Evolutionary conservation across 2,329 filamentous ascomycete species (phyloP), one percentile per base, ranked within the genome.

Genomic region (Colletotrichum sp.): DNA sequence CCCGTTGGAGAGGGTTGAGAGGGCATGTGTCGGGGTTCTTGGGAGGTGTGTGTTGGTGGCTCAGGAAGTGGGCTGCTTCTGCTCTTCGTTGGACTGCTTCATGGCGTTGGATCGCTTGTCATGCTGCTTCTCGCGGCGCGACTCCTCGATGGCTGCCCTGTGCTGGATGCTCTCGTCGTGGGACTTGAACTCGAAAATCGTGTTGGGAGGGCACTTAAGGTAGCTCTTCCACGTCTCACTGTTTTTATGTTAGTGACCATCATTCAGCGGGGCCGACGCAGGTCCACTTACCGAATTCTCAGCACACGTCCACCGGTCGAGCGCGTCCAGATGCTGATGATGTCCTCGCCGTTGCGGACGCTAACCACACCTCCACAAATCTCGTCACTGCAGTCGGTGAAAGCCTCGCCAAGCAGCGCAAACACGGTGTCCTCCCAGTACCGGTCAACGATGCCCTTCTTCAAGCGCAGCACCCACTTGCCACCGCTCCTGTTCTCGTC

Each of bases 121-220:
- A 77, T 88, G 85, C 79, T 91, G 89, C 86, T 98, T 98, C 82
- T 98, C 96, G 80, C 96, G 95, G 77, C 96, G 94, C 72, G 95
- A 95, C 85, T 98, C 95, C 81, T 98, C 96, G 78, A 98, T 96
- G 24, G 95, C 95, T 34, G 94, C 95, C 79, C 96, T 92, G 87
- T 98, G 96, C 80, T 95, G 94, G 82, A 99, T 98, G 85, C 95
- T 98, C 78, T 96, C 95, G 82, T 98, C 96, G 85, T 99, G 97
- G 83, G 94, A 97, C 87, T 98, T 98, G 92, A 96, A 99, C 80
- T 97, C 93, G 76, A 99, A 94, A 82, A 94, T 95, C 49, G 97
- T 99, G 84, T 98, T 96, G 60, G 92, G 87, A 2, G 96, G 96
- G 83, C 98, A 95, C 79, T 92, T 91, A 72, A 99, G 92, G 79